Evolutionary conservation across 2,329 filamentous ascomycete genomes (phyloP).

Genomic region (Chaetomium sp.): DNA sequence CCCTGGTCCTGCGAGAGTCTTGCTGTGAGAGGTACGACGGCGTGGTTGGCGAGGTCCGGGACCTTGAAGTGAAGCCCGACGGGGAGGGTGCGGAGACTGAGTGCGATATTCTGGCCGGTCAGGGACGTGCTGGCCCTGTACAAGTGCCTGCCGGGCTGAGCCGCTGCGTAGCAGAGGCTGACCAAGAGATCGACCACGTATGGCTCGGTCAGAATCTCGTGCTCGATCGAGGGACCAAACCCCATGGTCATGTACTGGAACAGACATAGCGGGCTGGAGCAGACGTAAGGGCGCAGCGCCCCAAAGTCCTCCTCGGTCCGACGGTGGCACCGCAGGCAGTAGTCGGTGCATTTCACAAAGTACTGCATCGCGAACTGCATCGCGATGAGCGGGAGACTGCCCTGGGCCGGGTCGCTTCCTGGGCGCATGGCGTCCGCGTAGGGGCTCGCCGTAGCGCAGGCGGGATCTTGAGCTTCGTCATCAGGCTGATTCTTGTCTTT

Average conservation of each 20-base stretch:
- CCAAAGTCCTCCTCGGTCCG: constrained; percentile 59
- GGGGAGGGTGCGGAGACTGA: constrained; percentile 39
- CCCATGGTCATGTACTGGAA: constrained; percentile 87
- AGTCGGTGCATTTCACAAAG: constrained; percentile 74
- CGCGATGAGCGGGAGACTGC: constrained; percentile 49
- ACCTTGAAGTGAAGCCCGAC: constrained; percentile 35
- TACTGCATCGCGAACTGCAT: constrained; percentile 75
- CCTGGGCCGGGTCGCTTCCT: constrained; percentile 20
- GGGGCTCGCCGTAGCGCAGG: constrained; percentile 23
- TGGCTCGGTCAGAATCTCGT: constrained; percentile 73
- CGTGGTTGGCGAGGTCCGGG: constrained; percentile 16
- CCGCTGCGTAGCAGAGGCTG: constrained; percentile 68
- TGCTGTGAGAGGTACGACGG: background rate
- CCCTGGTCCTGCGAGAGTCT: background rate
- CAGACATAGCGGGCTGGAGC: constrained; percentile 65
- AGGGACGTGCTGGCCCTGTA: background rate
- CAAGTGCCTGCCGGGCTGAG: constrained; percentile 4
- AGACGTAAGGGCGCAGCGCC: constrained; percentile 73
- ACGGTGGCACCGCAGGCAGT: constrained; percentile 78
- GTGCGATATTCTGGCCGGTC: constrained; percentile 13
- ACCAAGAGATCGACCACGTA: constrained; percentile 78
- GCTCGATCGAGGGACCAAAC: constrained; percentile 77
- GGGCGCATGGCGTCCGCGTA: constrained; percentile 28
- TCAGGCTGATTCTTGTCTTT: no score
- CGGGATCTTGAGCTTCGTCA: constrained; percentile 1